These are phyloP conservation scores for Liquidambar formosana DNA, from an alignment of 164 flowering plant species.

Conservation along the genomic window DNA sequence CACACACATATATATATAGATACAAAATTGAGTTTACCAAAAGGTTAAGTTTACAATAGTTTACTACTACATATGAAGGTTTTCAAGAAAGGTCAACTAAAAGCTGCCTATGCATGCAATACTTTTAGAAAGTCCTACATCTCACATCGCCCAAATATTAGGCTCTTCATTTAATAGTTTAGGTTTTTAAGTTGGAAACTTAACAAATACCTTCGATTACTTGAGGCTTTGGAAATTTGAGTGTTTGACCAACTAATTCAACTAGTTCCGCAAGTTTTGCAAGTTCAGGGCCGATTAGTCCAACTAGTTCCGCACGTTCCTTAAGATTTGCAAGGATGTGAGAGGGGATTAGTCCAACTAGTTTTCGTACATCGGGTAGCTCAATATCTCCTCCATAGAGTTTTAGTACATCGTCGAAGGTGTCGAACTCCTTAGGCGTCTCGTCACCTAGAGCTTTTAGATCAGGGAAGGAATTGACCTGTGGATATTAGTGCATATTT, in stretches of 20 bases:
- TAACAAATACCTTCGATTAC: conserved; percentile 40
- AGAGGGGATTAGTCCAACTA: not conserved
- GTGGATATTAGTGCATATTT: too few relatives aligned
- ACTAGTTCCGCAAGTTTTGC: too few relatives aligned
- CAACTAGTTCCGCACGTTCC: too few relatives aligned
- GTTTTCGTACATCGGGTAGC: conserved; percentile 5
- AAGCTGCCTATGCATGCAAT: too few relatives aligned
- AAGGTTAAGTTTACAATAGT: too few relatives aligned
- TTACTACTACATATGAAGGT: conserved; percentile 20
- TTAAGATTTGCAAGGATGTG: conserved; percentile 29
- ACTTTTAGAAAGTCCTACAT: too few relatives aligned
- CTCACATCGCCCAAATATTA: too few relatives aligned
- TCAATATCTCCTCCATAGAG: conserved; percentile 26
- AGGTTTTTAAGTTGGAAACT: too few relatives aligned
- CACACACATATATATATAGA: not conserved
- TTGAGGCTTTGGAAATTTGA: conserved; percentile 49
- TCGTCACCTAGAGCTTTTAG: conserved; percentile 25
- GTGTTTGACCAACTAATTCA: conserved; percentile 27
- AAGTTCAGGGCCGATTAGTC: too few relatives aligned
- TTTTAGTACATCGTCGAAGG: conserved; percentile 23
- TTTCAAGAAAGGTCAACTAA: too few relatives aligned
- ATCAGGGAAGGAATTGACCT: conserved; percentile 33
- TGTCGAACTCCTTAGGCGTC: conserved; percentile 29
- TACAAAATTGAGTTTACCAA: not conserved
- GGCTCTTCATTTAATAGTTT: too few relatives aligned